A percentile compares a stretch with the other conserved stretches of the same genome.
Conservation (phyloP, 441 rosid genomes). For the Pelargonium cotyledonis region DNA sequence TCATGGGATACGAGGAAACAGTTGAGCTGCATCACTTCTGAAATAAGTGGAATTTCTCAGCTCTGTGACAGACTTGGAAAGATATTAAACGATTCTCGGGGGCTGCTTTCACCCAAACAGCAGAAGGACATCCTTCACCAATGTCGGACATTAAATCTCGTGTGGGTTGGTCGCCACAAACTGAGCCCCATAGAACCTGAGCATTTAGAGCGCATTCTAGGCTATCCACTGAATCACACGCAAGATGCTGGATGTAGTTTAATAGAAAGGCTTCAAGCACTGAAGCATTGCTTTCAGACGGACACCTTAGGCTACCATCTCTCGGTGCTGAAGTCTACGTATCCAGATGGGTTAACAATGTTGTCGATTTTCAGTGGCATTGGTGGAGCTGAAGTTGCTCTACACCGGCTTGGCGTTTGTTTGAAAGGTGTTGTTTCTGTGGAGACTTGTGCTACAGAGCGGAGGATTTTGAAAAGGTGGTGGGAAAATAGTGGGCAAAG, state of each 20-base stretch:
- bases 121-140: slow-evolving; percentile 53
- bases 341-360: slow-evolving; percentile 63
- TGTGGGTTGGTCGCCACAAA: slow-evolving; percentile 68
- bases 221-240: slow-evolving; percentile 74
- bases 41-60: slow-evolving; percentile 31
- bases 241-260: slow-evolving; percentile 32
- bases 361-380: slow-evolving; percentile 70
- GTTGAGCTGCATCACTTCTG: slow-evolving; percentile 34
- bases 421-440: slow-evolving; percentile 67
- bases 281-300: slow-evolving; percentile 65
- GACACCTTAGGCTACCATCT: slow-evolving; percentile 81
- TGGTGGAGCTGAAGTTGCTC: slow-evolving; percentile 67
- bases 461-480: slow-evolving; percentile 61
- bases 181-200: slow-evolving; percentile 54
- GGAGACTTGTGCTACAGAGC: slow-evolving; percentile 51
- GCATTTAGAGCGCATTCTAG: slow-evolving; percentile 61
- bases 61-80: slow-evolving; percentile 56
- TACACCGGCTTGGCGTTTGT: slow-evolving; percentile 68
- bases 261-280: slow-evolving; percentile 47
- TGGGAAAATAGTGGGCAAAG: slow-evolving; percentile 61
- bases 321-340: slow-evolving; percentile 61
- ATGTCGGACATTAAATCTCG: slow-evolving; percentile 49
- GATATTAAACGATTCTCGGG: slow-evolving; percentile 43
- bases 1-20: slow-evolving; percentile 88
- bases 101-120: slow-evolving; percentile 45